Base-by-base conservation (phyloP, 768 basidiomycete genomes). In the Xerocomellus chrysenteron region DNA sequence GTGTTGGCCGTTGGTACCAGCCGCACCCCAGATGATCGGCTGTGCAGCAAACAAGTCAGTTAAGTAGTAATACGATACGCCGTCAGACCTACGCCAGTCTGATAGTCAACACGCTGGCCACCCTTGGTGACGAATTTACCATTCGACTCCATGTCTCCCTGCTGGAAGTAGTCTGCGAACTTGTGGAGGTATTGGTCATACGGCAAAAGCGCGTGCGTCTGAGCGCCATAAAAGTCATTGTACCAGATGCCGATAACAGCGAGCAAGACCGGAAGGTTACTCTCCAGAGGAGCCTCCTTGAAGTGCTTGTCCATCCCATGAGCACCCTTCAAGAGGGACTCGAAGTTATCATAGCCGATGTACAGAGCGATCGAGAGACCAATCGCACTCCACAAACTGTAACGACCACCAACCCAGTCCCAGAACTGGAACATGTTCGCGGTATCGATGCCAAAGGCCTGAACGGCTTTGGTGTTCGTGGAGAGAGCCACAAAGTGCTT, bases 111-210 rank as follows among this genome's bases (percentile, higher is more conserved):
- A 50, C 91, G 89, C 61, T 91, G 81, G 8, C 97, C 97, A 56
- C 84, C 81, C 77, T 98, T 99, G 62, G 97, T 98, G 59, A 98
- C 82, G 53, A 84, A 91, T 79, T 98, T 99, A 55, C 97, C 97
- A 73, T 99, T 98, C 24, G 94, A 97, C 75, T 99, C 97, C 97
- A 99, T 99, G 74, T 99, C 97, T 45, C 95, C 96, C 74, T 98
- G 97, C 74, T 98, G 97, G 91, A 99, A 99, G 80, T 98, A 98
- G 74, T 99, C 97, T 37, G 97, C 96, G 66, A 99, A 99, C 74
- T 96, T 97, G 82, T 98, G 92, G 61, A 99, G 78, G 76, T 99
- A 99, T 73, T 99, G 97, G 75, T 99, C 97, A 69, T 99, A 99
- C 0, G 97, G 97, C 42, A 99, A 81, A 41, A 99, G 81, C 3